These are phyloP conservation scores for Phaeosphaeriaceae sp. DNA, from an alignment of 2,329 filamentous ascomycete genomes.

Conservation along the genomic window DNA sequence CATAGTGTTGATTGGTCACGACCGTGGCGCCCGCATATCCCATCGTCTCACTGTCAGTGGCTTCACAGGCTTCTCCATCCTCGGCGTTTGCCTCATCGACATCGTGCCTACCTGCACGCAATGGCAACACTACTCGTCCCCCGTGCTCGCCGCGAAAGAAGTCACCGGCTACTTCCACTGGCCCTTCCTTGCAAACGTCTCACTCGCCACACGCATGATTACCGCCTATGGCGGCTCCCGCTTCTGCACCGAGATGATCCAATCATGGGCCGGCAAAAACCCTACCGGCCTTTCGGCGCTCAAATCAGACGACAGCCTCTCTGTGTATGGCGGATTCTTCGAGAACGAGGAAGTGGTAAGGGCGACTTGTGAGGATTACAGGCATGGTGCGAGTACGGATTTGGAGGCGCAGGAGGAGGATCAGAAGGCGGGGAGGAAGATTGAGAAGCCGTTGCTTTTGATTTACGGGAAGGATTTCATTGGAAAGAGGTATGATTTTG, in stretches of 20 bases:
- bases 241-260: constrained; percentile 44
- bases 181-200: constrained; percentile 64
- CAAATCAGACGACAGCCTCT: constrained; percentile 40
- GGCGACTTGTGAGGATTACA: constrained; percentile 64
- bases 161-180: constrained; percentile 63
- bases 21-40: constrained; percentile 63
- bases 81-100: constrained; percentile 38
- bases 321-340: constrained; percentile 54
- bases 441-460: constrained; percentile 57
- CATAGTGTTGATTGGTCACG: constrained; percentile 59
- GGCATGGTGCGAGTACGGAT: constrained; percentile 61
- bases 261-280: constrained; percentile 47
- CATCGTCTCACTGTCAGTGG: constrained; percentile 62
- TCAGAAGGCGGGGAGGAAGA: constrained; percentile 51
- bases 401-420: constrained; percentile 59
- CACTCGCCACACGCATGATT: constrained; percentile 60
- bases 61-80: constrained; percentile 49
- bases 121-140: constrained; percentile 54
- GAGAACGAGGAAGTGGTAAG: constrained; percentile 53
- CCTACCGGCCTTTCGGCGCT: constrained; percentile 13
- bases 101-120: constrained; percentile 61
- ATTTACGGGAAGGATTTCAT: constrained; percentile 61
- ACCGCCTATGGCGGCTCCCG: constrained; percentile 52
- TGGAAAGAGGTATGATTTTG: constrained; percentile 58
- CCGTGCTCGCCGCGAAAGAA: constrained; percentile 50